Evolutionary conservation across 768 basidiomycete genomes (phyloP), one percentile per base, ranked within the genome.

Genomic region (Pleurotus djamor): DNA sequence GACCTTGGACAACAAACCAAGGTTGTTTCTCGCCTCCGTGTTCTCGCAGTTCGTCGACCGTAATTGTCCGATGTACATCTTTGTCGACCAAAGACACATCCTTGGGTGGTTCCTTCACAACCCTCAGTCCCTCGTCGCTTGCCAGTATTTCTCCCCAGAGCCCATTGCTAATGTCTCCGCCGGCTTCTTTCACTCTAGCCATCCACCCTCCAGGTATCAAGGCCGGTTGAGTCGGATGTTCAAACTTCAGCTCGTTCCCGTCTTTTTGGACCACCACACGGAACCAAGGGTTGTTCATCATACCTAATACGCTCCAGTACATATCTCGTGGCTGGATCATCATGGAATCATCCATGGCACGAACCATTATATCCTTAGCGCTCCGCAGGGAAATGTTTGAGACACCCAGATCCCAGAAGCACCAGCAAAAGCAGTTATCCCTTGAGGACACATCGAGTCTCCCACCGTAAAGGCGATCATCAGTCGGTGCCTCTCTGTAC

Each of bases 241-340:
- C 85, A 64, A 86, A 86, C 4, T 63, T 68, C 8, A 86, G 66
- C 16, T 64, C 68, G 1, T 69, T 68, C 3, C 65, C 63, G 33
- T 70, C 71, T 17, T 68, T 72, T 63, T 76, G 75, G 17, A 86
- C 70, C 5, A 75, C 79, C 37, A 86, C 79, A 41, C 83, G 71
- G 65, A 86, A 87, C 83, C 83, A 85, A 77, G 80, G 80, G 59
- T 65, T 17, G 59, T 86, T 86, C 81, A 86, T 81, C 85, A 86
- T 85, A 10, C 77, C 77, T 12, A 81, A 79, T n/a, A 79, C 77
- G 65, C 82, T 84, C 79, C 79, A 80, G 59, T 80, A 84, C 82
- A 87, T 84, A 54, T 84, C 79, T 37, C 78, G 64, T 2, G 76
- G 83, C 66, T 86, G 86, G 5, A 78, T 50, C 4, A 75, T 76